phyloP scores from a whole-genome alignment of 176 grass and related monocot genomes.

The Raddia distichophylla region DNA sequence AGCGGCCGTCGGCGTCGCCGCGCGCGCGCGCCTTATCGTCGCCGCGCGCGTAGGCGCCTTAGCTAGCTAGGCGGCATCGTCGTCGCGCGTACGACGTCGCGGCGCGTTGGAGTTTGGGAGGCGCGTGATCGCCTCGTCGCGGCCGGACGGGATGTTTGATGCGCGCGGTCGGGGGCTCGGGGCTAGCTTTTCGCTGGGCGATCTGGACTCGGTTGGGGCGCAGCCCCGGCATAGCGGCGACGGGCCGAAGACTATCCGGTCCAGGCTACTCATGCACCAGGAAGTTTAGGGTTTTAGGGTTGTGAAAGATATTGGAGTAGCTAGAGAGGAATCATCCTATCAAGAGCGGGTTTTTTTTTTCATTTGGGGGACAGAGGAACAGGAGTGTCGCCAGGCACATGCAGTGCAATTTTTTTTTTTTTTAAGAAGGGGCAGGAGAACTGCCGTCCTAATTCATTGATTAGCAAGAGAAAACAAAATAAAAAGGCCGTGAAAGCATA shows the following conservation, averaged over 20 bases:
- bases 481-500: too few species aligned
- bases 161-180: conserved; percentile 22
- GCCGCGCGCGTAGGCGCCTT: background rate
- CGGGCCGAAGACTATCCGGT: background rate
- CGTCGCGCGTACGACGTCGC: background rate
- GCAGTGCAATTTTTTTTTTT: too few species aligned
- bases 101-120: conserved; percentile 31
- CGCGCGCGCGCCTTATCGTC: background rate
- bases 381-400: background rate
- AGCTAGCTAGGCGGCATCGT: background rate
- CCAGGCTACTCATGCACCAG: background rate
- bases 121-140: background rate
- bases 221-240: background rate
- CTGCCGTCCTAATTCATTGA: too few species aligned
- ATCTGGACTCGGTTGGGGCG: conserved; percentile 18
- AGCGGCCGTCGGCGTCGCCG: background rate
- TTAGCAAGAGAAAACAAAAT: too few species aligned
- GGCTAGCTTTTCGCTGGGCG: background rate
- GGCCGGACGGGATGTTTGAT: background rate
- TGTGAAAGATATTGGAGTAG: background rate
- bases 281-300: background rate
- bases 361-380: background rate
- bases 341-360: background rate
- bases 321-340: background rate
- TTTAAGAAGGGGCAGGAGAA: too few species aligned